Conservation (phyloP, 345 rosid species). For the Camelina hispida region DNA sequence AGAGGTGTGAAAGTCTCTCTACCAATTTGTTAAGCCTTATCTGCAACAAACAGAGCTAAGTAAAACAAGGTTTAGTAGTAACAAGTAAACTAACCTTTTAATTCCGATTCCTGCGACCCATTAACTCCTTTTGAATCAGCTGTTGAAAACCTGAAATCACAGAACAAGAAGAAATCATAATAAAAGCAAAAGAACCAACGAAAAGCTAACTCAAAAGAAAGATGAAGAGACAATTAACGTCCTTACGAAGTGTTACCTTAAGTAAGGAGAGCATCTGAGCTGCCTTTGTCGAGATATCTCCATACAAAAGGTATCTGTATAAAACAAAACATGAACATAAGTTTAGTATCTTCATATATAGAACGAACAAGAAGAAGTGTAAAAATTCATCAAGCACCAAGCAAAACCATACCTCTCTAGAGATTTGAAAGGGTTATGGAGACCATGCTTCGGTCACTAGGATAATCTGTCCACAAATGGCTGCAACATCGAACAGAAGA, state of each 20-base stretch:
- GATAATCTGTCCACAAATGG: conserved; percentile 94
- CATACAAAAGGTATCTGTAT: conserved; percentile 86
- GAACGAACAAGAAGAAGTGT: neutral
- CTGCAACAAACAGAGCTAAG: too few species aligned
- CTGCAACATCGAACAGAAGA: conserved; percentile 54
- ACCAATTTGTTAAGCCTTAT: too few species aligned
- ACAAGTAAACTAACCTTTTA: too few species aligned
- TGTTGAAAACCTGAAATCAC: too few species aligned
- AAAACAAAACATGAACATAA: conserved; percentile 5
- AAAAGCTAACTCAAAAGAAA: too few species aligned
- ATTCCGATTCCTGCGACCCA: too few species aligned
- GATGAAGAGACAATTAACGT: too few species aligned
- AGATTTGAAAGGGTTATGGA: conserved; percentile 95
- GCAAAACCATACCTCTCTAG: conserved; percentile 77
- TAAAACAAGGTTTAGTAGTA: too few species aligned
- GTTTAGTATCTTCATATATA: neutral
- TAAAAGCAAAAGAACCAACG: too few species aligned
- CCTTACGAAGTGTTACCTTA: conserved; percentile 53
- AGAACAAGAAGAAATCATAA: too few species aligned
- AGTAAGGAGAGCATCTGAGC: conserved; percentile 88
- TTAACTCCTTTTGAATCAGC: too few species aligned
- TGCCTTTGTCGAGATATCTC: conserved; percentile 85
- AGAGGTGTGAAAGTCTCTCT: too few species aligned
- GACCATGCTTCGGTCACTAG: conserved; percentile 93
- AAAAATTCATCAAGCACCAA: neutral